Conservation (phyloP, 352 stramenopile genomes). For the Phytopythium ostracodes region DNA sequence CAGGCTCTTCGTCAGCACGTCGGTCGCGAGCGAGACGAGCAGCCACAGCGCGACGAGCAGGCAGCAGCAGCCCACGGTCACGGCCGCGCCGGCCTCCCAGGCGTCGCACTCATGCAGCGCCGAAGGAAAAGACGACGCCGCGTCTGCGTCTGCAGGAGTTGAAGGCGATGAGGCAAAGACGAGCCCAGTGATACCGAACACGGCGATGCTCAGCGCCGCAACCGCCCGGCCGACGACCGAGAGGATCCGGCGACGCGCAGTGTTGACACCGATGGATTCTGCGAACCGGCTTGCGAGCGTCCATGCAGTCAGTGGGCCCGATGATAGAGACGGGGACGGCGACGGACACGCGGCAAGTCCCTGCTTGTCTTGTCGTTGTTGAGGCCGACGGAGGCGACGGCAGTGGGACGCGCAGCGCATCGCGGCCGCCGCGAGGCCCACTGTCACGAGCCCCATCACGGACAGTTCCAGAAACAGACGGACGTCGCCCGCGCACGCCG, state of each 20-base stretch:
- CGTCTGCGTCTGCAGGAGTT: not conserved
- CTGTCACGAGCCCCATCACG: not conserved
- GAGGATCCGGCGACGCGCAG: not conserved
- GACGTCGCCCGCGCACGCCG: conserved; percentile 6
- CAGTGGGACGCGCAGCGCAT: conserved; percentile 6
- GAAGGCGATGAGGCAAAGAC: conserved; percentile 3
- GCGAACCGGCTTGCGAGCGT: not conserved
- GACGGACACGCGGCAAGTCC: not conserved
- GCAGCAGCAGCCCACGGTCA: not conserved
- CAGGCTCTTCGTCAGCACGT: not conserved
- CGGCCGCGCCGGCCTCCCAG: not conserved
- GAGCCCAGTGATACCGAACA: not conserved
- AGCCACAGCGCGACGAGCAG: conserved; percentile 5
- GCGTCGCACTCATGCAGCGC: not conserved
- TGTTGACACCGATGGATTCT: not conserved
- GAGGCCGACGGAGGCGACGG: not conserved
- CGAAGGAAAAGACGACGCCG: no score
- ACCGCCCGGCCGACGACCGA: not conserved
- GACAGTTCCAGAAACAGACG: conserved; percentile 10
- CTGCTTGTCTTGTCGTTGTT: conserved; percentile 3
- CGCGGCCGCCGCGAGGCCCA: not conserved
- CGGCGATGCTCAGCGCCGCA: not conserved
- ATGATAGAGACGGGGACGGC: no score
- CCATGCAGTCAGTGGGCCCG: no score
- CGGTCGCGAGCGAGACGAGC: not conserved